These are phyloP conservation scores for Irpex rosettiformis DNA, from an alignment of 1,284 basidiomycete species.

Conservation along the genomic window DNA sequence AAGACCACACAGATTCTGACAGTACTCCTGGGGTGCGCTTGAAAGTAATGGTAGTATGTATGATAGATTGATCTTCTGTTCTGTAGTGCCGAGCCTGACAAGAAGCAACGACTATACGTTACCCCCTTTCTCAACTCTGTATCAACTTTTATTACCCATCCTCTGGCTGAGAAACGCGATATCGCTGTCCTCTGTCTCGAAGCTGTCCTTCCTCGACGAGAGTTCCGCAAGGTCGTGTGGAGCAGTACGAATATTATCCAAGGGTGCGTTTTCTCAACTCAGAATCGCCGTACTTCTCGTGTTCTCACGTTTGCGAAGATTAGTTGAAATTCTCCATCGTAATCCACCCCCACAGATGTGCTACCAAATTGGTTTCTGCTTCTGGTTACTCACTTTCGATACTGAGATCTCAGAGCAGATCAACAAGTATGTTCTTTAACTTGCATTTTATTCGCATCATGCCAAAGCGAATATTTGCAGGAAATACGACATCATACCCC, in stretches of 20 bases:
- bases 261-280: constrained; percentile 42
- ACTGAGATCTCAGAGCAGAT: constrained; percentile 80
- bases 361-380: constrained; percentile 89
- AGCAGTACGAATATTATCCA: constrained; percentile 59
- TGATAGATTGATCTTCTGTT: not conserved
- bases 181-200: constrained; percentile 90
- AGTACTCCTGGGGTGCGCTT: constrained; percentile 68
- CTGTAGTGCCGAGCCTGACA: constrained; percentile 50
- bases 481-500: constrained; percentile 87
- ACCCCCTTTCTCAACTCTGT: constrained; percentile 67
- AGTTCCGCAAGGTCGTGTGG: constrained; percentile 77
- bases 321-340: constrained; percentile 75
- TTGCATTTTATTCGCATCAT: not conserved
- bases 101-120: constrained; percentile 54
- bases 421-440: constrained; percentile 23
- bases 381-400: constrained; percentile 95
- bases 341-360: constrained; percentile 88
- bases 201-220: constrained; percentile 77
- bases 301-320: constrained; percentile 37
- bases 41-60: not conserved
- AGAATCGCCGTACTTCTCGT: not conserved
- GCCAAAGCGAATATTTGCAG: constrained; percentile 34
- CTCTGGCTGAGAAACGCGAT: constrained; percentile 73
- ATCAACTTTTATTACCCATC: constrained; percentile 60
- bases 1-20: constrained; percentile 89